Percentiles rank a stretch among this genome's conserved stretches.
phyloP scores from a whole-genome alignment of 306 rosid genomes.

The Begonia peltatifolia region DNA sequence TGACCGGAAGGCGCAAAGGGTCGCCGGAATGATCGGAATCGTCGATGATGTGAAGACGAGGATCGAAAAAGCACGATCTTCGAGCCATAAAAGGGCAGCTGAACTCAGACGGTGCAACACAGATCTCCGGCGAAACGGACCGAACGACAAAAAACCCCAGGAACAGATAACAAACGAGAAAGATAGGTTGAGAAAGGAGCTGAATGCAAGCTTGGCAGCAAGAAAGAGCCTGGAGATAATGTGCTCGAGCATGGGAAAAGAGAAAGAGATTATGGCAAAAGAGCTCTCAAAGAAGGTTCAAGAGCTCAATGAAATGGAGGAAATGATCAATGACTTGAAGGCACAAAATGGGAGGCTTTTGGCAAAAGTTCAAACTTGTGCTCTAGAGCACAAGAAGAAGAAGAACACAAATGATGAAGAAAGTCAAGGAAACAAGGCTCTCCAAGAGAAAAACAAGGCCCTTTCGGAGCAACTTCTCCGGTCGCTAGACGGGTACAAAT shows the following conservation, averaged over 20 bases:
- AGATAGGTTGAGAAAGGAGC: constrained; percentile 58
- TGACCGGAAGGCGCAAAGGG: constrained; percentile 51
- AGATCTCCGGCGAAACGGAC: constrained; percentile 41
- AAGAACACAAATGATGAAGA: constrained; percentile 23
- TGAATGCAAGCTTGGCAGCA: constrained; percentile 51
- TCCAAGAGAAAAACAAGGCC: constrained; percentile 53
- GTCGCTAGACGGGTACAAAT: constrained; percentile 56
- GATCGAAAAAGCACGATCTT: constrained; percentile 39
- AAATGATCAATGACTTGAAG: constrained; percentile 47
- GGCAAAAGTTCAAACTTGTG: constrained; percentile 40
- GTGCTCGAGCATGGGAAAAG: constrained; percentile 92
- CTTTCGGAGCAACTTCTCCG: constrained; percentile 53
- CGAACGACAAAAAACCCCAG: constrained; percentile 31
- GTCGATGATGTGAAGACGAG: constrained; percentile 61
- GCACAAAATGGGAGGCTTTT: constrained; percentile 58
- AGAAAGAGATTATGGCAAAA: constrained; percentile 84
- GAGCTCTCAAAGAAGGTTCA: constrained; percentile 83
- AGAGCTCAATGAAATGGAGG: constrained; percentile 57
- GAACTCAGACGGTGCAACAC: constrained; percentile 75
- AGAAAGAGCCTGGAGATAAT: constrained; percentile 76
- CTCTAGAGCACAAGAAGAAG: constrained; percentile 21
- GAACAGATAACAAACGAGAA: constrained; percentile 57
- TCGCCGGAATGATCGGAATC: constrained; percentile 64
- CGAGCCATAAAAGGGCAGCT: constrained; percentile 16
- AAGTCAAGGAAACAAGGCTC: constrained; percentile 29